Base-by-base conservation (phyloP, 78 protist genomes). In the Planoprotostelium fungivorum region DNA sequence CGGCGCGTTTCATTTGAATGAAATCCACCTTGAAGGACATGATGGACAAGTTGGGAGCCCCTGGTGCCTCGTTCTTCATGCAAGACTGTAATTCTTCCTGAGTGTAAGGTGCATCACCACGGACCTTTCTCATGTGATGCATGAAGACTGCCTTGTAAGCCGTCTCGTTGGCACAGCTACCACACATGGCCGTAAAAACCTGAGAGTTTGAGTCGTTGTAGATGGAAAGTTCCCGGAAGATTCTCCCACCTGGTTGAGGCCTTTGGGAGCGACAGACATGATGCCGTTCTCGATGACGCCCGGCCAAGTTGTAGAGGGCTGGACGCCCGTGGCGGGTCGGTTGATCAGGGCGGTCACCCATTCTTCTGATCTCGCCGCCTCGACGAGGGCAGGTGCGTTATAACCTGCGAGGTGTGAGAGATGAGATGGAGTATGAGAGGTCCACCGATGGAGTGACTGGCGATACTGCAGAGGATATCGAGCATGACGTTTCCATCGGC, bases 401-500 rank as follows among this genome's bases (percentile, higher is more conserved):
- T 94, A 94, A 63, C 96, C 73, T 51, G 16, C 5, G 5, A 51
- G 73, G 73, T 25, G 5, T 51, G 16, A 51, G 73, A 51, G n/a
- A 51, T 16, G 16, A 25, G 31, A 5, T 16, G 16, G 73, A 16
- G 31, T 25, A 5, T 5, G 73, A 51, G 73, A 25, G 5, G 5
- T 25, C 16, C 16, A 51, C 73, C 96, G 38, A 94, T 90, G 86
- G 97, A 94, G 88, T 93, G 89, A 29, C 95, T 91, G 35, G 95
- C 93, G 88, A 95, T 95, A 35, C 94, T 95, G 37, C 92, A 86
- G 88, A 90, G 94, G 34, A 93, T 83, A 89, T 95, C 97, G 29
- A 95, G 88, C 39, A 93, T 84, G 36, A 94, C 86, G 88, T 95
- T 95, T 39, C 97, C 97, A 88, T 95, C 97, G 1, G 92, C 95